Conservation (phyloP, 225 moss, liverwort and hornwort genomes). For the Polytrichum formosum region DNA sequence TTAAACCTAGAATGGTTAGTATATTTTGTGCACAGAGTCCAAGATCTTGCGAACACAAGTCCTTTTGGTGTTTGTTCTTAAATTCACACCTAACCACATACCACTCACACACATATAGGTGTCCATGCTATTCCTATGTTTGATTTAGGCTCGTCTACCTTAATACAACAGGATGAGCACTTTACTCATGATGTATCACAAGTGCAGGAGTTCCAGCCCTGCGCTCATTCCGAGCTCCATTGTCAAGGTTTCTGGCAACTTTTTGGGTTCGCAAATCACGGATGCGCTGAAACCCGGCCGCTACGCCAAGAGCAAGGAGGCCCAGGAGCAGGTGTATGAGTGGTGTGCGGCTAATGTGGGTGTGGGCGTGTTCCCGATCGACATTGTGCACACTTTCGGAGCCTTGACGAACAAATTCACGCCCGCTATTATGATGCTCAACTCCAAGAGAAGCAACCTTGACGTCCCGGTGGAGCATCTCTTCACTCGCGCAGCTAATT, state of each 20-base stretch:
- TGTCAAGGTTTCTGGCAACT: constrained; percentile 3
- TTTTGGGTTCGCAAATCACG: constrained; percentile 11
- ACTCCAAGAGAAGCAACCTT: constrained; percentile 5
- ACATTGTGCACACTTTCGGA: constrained; percentile 15
- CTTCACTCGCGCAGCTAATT: constrained; percentile 24
- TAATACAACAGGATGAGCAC: too few relatives aligned
- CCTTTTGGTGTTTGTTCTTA: too few relatives aligned
- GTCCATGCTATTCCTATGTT: too few relatives aligned
- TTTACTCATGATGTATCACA: too few relatives aligned
- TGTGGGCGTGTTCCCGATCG: constrained; percentile 4
- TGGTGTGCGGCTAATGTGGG: constrained; percentile 16
- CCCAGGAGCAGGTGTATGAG: constrained; percentile 15
- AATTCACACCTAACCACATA: too few relatives aligned
- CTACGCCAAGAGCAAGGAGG: constrained; percentile 12
- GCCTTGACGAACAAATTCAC: background rate
- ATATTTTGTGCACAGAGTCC: too few relatives aligned
- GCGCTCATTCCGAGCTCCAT: background rate
- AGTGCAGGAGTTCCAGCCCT: too few relatives aligned
- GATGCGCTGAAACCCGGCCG: constrained; percentile 12
- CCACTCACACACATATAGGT: too few relatives aligned
- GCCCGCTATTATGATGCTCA: constrained; percentile 11
- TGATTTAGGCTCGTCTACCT: too few relatives aligned
- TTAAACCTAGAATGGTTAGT: too few relatives aligned
- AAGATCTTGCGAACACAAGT: too few relatives aligned
- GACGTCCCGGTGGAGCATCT: constrained; percentile 23